phyloP scores from a whole-genome alignment of 306 rosid genomes.

The Geum urbanum region DNA sequence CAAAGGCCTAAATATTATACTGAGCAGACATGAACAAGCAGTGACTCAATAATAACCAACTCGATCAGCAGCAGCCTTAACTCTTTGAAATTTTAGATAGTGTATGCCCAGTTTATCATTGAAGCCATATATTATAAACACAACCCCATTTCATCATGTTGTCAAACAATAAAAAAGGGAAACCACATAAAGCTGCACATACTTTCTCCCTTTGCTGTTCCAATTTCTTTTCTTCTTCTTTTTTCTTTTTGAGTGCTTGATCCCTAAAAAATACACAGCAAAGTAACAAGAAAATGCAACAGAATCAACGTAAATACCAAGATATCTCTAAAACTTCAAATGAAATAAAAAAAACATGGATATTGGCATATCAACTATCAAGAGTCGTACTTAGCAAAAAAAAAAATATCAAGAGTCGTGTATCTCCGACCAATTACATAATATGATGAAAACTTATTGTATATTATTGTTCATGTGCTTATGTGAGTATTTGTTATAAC shows the following conservation, averaged over 20 bases:
- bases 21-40: neutral
- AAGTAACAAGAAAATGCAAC: conserved; percentile 5
- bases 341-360: no score
- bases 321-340: neutral
- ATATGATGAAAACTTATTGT: neutral
- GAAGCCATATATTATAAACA: neutral
- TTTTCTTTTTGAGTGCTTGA: conserved; percentile 31
- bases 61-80: neutral
- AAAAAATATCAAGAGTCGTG: no score
- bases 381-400: no score
- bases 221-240: conserved; percentile 34
- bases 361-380: no score
- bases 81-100: neutral
- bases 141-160: neutral
- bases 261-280: conserved; percentile 39
- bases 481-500: neutral
- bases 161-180: neutral
- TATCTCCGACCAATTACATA: neutral
- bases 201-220: conserved; percentile 72
- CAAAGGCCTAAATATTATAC: neutral
- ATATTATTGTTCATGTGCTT: neutral
- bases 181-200: neutral
- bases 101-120: neutral
- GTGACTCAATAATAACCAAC: neutral
- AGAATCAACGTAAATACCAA: neutral